Conservation (phyloP, 2,329 filamentous ascomycete genomes). For the Diaporthe batatas region DNA sequence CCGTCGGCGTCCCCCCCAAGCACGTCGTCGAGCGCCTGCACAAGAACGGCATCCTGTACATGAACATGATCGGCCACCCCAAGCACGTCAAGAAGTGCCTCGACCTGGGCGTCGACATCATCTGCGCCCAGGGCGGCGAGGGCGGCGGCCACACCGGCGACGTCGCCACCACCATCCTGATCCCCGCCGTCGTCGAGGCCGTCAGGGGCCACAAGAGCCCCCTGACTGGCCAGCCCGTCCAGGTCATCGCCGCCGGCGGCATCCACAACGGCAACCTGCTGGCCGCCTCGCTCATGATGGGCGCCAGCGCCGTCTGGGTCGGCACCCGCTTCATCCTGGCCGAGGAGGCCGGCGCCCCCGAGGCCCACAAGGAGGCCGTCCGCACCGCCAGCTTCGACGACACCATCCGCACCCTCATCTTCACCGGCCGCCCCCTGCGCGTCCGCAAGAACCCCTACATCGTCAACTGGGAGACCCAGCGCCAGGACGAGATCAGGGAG, state of each 20-base stretch:
- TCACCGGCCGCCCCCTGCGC: constrained; percentile 94
- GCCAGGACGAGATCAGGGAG: constrained; percentile 89
- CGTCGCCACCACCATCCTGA: constrained; percentile 91
- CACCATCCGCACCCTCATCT: constrained; percentile 97
- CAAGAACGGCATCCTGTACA: constrained; percentile 88
- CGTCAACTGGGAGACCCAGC: constrained; percentile 94
- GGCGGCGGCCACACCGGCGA: constrained; percentile 97
- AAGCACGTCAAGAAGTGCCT: constrained; percentile 99
- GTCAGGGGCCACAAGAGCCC: constrained; percentile 86
- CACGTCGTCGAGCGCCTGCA: constrained; percentile 91
- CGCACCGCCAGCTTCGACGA: constrained; percentile 93
- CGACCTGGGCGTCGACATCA: constrained; percentile 91
- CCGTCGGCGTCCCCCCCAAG: constrained; percentile 93
- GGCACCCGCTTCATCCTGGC: constrained; percentile 95
- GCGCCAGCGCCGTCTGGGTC: constrained; percentile 93
- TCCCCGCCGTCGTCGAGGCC: constrained; percentile 89
- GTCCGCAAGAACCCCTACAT: constrained; percentile 97
- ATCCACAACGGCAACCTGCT: constrained; percentile 93
- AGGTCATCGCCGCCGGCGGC: constrained; percentile 93
- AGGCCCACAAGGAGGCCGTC: constrained; percentile 95
- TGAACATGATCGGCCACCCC: constrained; percentile 99
- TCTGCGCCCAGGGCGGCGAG: constrained; percentile 98
- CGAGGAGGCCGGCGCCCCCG: constrained; percentile 93
- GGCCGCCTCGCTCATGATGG: constrained; percentile 91
- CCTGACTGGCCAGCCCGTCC: constrained; percentile 87